Conservation (phyloP, 805 yeast species). For the Cyberlindnera lachancei region DNA sequence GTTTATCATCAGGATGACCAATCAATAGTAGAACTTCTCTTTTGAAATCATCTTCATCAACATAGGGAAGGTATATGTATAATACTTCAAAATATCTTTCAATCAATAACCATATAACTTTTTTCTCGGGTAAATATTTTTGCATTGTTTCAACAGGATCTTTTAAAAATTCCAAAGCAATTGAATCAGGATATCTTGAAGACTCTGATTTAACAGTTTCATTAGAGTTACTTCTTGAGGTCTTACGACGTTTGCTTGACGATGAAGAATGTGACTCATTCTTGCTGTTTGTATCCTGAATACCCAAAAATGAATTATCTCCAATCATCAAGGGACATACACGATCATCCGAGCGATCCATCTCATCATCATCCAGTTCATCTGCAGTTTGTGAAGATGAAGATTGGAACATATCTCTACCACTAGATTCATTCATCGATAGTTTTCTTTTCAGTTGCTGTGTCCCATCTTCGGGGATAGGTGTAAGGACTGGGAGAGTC, state of each 20-base stretch:
- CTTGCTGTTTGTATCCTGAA: not conserved
- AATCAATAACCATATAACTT: slow-evolving; percentile 46
- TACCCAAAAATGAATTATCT: slow-evolving; percentile 25
- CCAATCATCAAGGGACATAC: slow-evolving; percentile 41
- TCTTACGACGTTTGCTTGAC: slow-evolving; percentile 11
- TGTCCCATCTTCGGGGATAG: not conserved
- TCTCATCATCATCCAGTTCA: slow-evolving; percentile 1
- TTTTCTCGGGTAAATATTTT: slow-evolving; percentile 44
- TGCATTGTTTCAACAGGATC: slow-evolving; percentile 29
- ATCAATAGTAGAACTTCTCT: slow-evolving; percentile 36
- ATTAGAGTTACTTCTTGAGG: slow-evolving; percentile 12
- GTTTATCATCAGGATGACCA: slow-evolving; percentile 30
- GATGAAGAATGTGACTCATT: slow-evolving; percentile 1
- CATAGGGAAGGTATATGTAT: slow-evolving; percentile 59
- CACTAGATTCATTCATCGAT: too few species aligned
- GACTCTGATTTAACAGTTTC: slow-evolving; percentile 5
- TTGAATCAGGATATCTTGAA: slow-evolving; percentile 10
- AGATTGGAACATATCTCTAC: too few species aligned
- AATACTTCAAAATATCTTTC: slow-evolving; percentile 52
- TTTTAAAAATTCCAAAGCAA: slow-evolving; percentile 19
- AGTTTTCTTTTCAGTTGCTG: too few species aligned
- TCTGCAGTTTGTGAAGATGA: slow-evolving; percentile 3
- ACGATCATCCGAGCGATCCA: slow-evolving; percentile 23
- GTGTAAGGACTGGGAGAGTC: not conserved
- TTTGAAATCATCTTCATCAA: slow-evolving; percentile 50